Evolutionary conservation across 2,329 filamentous ascomycete genomes (phyloP), one percentile per base, ranked within the genome.

Genomic region (Tolypocladium tropicale): DNA sequence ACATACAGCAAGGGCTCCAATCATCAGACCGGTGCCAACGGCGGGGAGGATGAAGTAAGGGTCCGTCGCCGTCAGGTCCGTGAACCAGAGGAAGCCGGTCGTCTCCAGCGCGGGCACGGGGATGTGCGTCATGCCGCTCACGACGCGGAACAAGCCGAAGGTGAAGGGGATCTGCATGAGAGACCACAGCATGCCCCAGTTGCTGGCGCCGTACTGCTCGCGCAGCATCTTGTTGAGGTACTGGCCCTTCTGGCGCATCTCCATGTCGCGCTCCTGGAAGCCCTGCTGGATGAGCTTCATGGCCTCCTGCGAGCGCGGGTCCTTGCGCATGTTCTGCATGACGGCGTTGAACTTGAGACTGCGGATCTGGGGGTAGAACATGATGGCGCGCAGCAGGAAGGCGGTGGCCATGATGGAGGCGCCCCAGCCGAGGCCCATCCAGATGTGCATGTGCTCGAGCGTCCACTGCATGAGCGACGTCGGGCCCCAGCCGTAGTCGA

Each of bases 401-500:
- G 87, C 85, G 0, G 86, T 81, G 5, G 78, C 70, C 49, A 86
- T 71, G 63, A 96, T 88, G 58, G 88, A 83, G 2, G 76, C 84
- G 78, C 89, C 91, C 94, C 94, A 97, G 14, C 90, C 89, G 55
- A 90, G 72, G 37, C 87, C 90, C 2, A 71, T 74, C 63, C 80
- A 86, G 59, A 96, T 77, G 72, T 99, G 90, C 43, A 95, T 68
- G 67, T 93, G 84, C 76, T 99, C 94, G 12, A 97, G 74, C 3
- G 82, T 25, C 78, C 80, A 92, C 73, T 96, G 80, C 70, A 94
- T 84, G 18, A 83, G 62, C 4, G 85, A 74, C 0, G 91, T 89
- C 6, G 89, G 83, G 18, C 93, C 93, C 76, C 77, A 92, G 67
- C 93, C 91, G 65, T 87, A 97, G 64, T 97, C 89, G 25, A 99